Base-by-base conservation (phyloP, 257 asterid genomes). In the Osmanthus fragrans region DNA sequence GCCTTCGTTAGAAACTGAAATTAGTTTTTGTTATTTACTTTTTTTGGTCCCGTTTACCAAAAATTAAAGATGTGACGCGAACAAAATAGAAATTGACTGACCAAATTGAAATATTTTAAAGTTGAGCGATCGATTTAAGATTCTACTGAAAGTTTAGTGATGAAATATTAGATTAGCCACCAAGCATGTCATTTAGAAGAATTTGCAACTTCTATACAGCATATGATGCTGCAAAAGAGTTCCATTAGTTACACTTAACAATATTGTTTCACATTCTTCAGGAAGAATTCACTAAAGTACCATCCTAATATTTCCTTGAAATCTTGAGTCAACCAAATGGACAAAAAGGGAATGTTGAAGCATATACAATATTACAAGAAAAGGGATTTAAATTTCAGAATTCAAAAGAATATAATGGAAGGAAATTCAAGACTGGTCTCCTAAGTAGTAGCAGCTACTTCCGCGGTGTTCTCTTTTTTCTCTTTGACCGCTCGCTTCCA, bases 401-500 rank as follows among this genome's bases (percentile, higher is more conserved):
- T 21, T 56, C 4, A 23, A 63, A 23, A 25, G 69, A 70, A n/a
- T 73, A 63, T 65, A 71, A 34, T 27, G 73, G 51, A 29, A 65
- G 42, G 74, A 77, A 40, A 67, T 42, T 73, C 45, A 77, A 80
- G 69, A 73, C 78, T 74, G 71, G 73, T 77, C 78, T 79, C 83
- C 84, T 87, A 89, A 32, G 88, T 80, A 15, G 94, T 81, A 83
- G 96, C 89, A 83, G 82, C 89, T 73, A 82, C 82, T 82, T 85
- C 96, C 0, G 86, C 84, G 71, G 85, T 70, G 81, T 86, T 86
- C 77, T 84, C 90, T 1, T 40, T 40, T 65, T 82, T 90, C 78
- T 89, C 97, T 78, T 89, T 89, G 21, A 81, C 79, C 42, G 18
- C 87, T 81, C 77, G 85, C 89, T 96, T 92, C 98, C 97, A 93